Percentiles rank a stretch among this genome's conserved stretches.
Conservation (phyloP, 352 stramenopile genomes). For the Pythium angustatum region DNA sequence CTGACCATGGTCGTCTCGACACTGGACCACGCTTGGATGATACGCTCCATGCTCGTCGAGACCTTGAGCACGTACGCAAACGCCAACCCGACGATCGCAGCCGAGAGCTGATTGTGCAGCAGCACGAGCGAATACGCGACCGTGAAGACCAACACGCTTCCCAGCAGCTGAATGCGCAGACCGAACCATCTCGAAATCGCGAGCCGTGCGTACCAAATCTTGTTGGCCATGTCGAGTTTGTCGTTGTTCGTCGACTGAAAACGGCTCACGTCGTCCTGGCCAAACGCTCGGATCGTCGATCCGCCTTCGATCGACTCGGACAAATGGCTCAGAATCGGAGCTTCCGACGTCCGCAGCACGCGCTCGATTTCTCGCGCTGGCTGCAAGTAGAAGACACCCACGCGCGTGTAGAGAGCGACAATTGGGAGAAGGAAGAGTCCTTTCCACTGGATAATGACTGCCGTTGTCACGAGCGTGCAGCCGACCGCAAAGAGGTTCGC, state of each 20-base stretch:
- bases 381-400: slow-evolving; percentile 40
- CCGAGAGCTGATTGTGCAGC: slow-evolving; percentile 29
- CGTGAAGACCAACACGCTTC: slow-evolving; percentile 87
- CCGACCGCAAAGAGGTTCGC: slow-evolving; percentile 57
- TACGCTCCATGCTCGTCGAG: slow-evolving; percentile 69
- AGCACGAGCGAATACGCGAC: slow-evolving; percentile 45
- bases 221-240: slow-evolving; percentile 23
- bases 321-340: slow-evolving; percentile 51
- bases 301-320: slow-evolving; percentile 56
- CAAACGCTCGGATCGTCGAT: slow-evolving; percentile 51
- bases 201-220: slow-evolving; percentile 33
- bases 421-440: slow-evolving; percentile 69
- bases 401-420: slow-evolving; percentile 73
- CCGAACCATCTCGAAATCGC: slow-evolving; percentile 51
- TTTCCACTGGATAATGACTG: slow-evolving; percentile 65
- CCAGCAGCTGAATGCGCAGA: slow-evolving; percentile 66
- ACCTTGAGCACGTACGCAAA: slow-evolving; percentile 83
- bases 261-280: slow-evolving; percentile 31
- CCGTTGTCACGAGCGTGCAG: slow-evolving; percentile 57
- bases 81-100: slow-evolving; percentile 76
- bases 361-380: slow-evolving; percentile 53
- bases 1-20: slow-evolving; percentile 72
- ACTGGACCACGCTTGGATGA: slow-evolving; percentile 52
- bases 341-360: slow-evolving; percentile 45
- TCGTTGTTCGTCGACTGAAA: slow-evolving; percentile 40